A percentile compares a stretch with the other conserved stretches of the same genome.
Evolutionary conservation across 257 asterid genomes (phyloP).

Genomic region (Solanum rostratum): DNA sequence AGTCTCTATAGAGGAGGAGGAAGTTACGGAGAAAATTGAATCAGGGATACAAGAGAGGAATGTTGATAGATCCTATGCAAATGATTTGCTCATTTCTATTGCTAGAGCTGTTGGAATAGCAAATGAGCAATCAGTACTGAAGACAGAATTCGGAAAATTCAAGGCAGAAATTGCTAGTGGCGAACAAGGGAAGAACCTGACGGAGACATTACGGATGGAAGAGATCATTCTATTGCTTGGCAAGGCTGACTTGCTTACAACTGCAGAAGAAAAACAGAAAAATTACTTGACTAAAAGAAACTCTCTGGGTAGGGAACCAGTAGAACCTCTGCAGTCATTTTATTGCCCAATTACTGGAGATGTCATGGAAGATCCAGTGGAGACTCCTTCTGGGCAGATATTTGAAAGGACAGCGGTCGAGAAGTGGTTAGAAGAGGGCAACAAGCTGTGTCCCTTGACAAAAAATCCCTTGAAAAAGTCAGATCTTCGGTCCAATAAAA

Average conservation of each 20-base stretch:
- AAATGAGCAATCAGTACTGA: conserved; percentile 10
- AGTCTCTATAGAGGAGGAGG: conserved; percentile 13
- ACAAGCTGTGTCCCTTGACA: conserved; percentile 28
- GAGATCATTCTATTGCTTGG: conserved; percentile 22
- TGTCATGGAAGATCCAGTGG: conserved; percentile 37
- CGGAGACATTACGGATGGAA: conserved; percentile 28
- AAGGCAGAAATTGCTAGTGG: conserved; percentile 11
- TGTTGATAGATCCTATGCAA: conserved; percentile 28
- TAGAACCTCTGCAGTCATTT: conserved; percentile 40
- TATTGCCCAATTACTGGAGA: conserved; percentile 32
- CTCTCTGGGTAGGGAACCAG: conserved; percentile 23
- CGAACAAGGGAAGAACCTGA: conserved; percentile 1
- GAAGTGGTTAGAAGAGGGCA: conserved; percentile 27
- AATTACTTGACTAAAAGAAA: conserved; percentile 25
- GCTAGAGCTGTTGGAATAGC: conserved; percentile 21
- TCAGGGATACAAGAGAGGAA: conserved; percentile 25
- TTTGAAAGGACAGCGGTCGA: conserved; percentile 33
- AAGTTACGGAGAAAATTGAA: conserved; percentile 24
- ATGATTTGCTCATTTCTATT: conserved; percentile 15
- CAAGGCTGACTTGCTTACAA: conserved; percentile 23
- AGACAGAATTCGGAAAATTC: conserved; percentile 15
- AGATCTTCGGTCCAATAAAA: conserved; percentile 25
- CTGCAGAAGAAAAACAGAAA: conserved; percentile 18
- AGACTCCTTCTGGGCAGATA: conserved; percentile 25
- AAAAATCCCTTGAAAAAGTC: conserved; percentile 14